These are phyloP conservation scores for Uronychia binucleata DNA, from an alignment of 73 alveolate genomes.

Conservation along the genomic window DNA sequence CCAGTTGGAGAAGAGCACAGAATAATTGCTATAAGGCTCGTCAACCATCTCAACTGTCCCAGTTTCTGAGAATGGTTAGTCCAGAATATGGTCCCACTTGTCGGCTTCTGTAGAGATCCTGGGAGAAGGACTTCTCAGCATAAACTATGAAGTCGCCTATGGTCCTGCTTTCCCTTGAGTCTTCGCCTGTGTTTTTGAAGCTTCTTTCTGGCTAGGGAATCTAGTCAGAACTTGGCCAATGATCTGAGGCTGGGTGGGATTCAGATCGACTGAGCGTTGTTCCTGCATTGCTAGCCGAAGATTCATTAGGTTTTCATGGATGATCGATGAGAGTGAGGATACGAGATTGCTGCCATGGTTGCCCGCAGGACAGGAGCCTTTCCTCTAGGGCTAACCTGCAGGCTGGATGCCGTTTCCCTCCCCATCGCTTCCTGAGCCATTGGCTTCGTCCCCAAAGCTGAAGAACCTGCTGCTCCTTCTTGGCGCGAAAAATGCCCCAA, in stretches of 20 bases:
- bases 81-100: neutral
- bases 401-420: neutral
- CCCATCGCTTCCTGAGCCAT: neutral
- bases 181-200: neutral
- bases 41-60: neutral
- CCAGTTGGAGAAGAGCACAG: neutral
- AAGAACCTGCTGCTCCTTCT: neutral
- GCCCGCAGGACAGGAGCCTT: neutral
- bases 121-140: neutral
- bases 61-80: neutral
- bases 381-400: neutral
- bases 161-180: neutral
- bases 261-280: neutral
- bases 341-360: neutral
- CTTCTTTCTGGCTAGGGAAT: too few relatives aligned
- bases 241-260: too few relatives aligned
- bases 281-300: neutral
- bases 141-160: too few relatives aligned
- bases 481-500: neutral
- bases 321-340: neutral
- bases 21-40: neutral
- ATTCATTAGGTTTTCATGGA: neutral
- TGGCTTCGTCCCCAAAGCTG: neutral
- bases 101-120: neutral
- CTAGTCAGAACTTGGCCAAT: neutral